Percentiles rank a stretch among this genome's conserved stretches.
phyloP scores from a whole-genome alignment of 2,329 filamentous ascomycete species.

The Coniochaeta prunicola region DNA sequence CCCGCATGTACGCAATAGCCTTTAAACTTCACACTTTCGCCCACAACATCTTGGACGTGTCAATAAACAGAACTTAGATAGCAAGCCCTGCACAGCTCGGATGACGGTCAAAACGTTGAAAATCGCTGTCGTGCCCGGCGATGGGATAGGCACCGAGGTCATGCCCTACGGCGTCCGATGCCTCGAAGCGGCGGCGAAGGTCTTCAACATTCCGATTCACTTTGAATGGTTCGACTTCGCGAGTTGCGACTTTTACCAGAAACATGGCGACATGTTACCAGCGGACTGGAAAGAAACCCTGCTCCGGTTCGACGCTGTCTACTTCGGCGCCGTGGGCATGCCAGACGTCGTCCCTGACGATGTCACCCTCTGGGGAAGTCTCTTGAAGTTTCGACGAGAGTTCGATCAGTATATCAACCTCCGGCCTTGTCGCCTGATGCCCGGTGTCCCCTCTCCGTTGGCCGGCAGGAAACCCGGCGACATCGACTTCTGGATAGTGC shows the following conservation, averaged over 20 bases:
- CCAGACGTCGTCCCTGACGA: constrained; percentile 53
- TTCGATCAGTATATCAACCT: constrained; percentile 65
- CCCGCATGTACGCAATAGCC: neutral
- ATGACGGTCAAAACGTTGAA: constrained; percentile 3
- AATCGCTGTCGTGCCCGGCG: constrained; percentile 61
- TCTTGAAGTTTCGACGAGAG: constrained; percentile 59
- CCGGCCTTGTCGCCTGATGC: constrained; percentile 54
- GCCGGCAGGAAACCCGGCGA: constrained; percentile 45
- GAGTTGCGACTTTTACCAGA: constrained; percentile 51
- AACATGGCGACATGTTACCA: constrained; percentile 34
- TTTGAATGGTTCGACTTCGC: constrained; percentile 60
- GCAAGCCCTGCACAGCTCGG: too few relatives aligned
- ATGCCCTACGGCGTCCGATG: constrained; percentile 56
- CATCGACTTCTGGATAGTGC: constrained; percentile 57
- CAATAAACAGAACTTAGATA: too few relatives aligned
- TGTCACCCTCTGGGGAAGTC: constrained; percentile 59
- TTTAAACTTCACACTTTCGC: neutral
- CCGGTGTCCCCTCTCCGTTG: constrained; percentile 52
- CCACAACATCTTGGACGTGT: too few relatives aligned
- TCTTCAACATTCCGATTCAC: constrained; percentile 44
- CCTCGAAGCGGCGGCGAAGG: constrained; percentile 41
- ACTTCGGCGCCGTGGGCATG: constrained; percentile 60
- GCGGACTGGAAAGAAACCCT: constrained; percentile 43
- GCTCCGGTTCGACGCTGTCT: constrained; percentile 55
- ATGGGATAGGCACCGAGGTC: constrained; percentile 64